Evolutionary conservation across 2,329 filamentous ascomycete species (phyloP).

Genomic region (Pseudogymnoascus sp.): DNA sequence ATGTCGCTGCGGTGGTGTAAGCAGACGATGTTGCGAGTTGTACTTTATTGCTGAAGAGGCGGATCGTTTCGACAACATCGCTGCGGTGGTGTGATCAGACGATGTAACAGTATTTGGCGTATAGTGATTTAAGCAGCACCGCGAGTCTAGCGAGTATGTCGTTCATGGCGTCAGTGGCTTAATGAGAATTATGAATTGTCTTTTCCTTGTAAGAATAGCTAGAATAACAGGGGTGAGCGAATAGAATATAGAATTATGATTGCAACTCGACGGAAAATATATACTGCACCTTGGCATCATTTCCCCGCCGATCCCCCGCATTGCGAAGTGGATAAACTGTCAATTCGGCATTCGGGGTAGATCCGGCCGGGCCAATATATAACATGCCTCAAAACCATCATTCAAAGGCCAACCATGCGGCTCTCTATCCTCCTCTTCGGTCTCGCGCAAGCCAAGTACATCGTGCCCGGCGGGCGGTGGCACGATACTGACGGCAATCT

Average conservation of each 20-base stretch:
- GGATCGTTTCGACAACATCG: too few relatives aligned
- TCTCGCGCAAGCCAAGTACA: slow-evolving; percentile 39
- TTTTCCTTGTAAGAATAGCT: not conserved
- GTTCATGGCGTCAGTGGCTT: too few relatives aligned
- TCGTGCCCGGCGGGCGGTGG: slow-evolving; percentile 55
- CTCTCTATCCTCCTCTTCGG: not conserved
- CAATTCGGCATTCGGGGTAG: not conserved
- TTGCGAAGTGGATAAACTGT: not conserved
- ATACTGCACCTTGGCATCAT: not conserved
- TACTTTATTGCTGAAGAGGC: too few relatives aligned
- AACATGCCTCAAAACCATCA: not conserved
- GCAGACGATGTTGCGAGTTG: too few relatives aligned
- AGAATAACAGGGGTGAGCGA: not conserved
- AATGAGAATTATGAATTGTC: not conserved
- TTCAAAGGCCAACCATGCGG: not conserved
- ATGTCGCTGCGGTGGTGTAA: slow-evolving; percentile 10
- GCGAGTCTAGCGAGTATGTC: too few relatives aligned
- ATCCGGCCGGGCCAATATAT: not conserved
- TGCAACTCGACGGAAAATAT: not conserved
- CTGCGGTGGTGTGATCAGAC: too few relatives aligned
- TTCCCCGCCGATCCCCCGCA: not conserved
- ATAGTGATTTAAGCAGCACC: too few relatives aligned
- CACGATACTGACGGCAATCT: slow-evolving; percentile 50
- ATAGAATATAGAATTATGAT: not conserved
- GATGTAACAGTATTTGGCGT: too few relatives aligned